These are phyloP conservation scores for Phytopythium cucurbitacearum DNA, from an alignment of 352 stramenopile genomes.

Conservation along the genomic window DNA sequence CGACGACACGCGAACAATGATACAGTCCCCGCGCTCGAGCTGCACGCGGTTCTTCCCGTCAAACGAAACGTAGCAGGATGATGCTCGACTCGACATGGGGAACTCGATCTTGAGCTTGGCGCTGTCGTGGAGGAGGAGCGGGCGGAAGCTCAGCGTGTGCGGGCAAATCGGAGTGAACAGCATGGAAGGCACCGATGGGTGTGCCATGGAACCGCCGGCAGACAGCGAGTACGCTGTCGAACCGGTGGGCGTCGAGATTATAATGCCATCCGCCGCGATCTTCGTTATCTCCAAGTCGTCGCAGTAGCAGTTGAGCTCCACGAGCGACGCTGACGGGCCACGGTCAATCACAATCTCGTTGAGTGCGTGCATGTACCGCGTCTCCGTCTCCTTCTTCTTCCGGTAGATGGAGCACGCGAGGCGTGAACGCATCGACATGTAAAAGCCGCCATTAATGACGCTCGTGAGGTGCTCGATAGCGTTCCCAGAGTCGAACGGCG, in stretches of 20 bases:
- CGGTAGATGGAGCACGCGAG: constrained; percentile 72
- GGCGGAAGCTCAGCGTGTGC: constrained; percentile 94
- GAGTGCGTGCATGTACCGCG: constrained; percentile 87
- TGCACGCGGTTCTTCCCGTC: constrained; percentile 89
- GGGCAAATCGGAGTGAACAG: constrained; percentile 98
- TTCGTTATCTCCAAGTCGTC: constrained; percentile 96
- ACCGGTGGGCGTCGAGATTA: constrained; percentile 97
- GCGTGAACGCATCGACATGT: constrained; percentile 77
- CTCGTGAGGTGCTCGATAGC: constrained; percentile 63
- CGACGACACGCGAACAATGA: constrained; percentile 85
- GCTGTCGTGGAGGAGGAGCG: constrained; percentile 90
- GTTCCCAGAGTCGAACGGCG: constrained; percentile 86
- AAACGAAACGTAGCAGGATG: constrained; percentile 86
- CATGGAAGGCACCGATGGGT: constrained; percentile 96
- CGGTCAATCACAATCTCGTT: constrained; percentile 99
- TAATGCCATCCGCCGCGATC: constrained; percentile 95
- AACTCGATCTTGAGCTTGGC: constrained; percentile 89
- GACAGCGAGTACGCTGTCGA: constrained; percentile 98
- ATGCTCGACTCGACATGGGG: constrained; percentile 65
- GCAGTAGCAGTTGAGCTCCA: constrained; percentile 97
- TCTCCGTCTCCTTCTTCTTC: constrained; percentile 43
- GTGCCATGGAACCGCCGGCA: constrained; percentile 96
- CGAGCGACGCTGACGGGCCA: constrained; percentile 85
- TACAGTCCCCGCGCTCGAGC: constrained; percentile 81
- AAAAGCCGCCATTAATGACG: constrained; percentile 80